These are phyloP conservation scores for Floccularia luteovirens DNA, from an alignment of 768 basidiomycete species.

Conservation along the genomic window DNA sequence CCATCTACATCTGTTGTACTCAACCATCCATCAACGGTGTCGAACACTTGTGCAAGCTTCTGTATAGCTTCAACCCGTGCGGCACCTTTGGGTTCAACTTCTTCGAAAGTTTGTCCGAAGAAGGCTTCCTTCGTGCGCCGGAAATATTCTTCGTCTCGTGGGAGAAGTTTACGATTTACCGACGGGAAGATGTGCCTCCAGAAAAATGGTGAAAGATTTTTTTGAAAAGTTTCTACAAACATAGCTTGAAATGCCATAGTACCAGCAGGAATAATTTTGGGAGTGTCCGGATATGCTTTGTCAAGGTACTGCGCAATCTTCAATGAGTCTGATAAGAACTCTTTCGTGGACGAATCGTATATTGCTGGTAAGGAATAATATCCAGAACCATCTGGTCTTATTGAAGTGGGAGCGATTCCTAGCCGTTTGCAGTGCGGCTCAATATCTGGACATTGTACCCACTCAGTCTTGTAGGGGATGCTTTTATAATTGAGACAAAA, in stretches of 20 bases:
- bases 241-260: constrained; percentile 30
- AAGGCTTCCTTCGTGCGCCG: constrained; percentile 20
- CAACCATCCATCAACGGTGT: constrained; percentile 19
- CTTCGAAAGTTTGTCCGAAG: constrained; percentile 28
- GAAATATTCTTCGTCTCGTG: constrained; percentile 21
- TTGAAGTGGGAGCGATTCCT: constrained; percentile 25
- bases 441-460: constrained; percentile 48
- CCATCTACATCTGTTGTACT: constrained; percentile 17
- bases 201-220: constrained; percentile 10
- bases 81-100: constrained; percentile 21
- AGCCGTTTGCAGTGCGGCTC: constrained; percentile 22
- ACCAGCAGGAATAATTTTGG: constrained; percentile 27
- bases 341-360: constrained; percentile 32
- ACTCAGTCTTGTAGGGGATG: constrained; percentile 36
- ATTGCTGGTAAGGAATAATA: constrained; percentile 44
- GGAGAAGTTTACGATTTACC: constrained; percentile 12
- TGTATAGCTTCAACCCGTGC: constrained; percentile 26
- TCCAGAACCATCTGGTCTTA: constrained; percentile 19
- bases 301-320: constrained; percentile 46
- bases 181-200: constrained; percentile 12
- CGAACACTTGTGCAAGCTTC: constrained; percentile 22
- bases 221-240: constrained; percentile 17
- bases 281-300: constrained; percentile 34
- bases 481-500: constrained; percentile 27
- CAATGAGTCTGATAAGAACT: constrained; percentile 30